phyloP scores from a whole-genome alignment of 2,329 filamentous ascomycete genomes.

The Clarireedia homoeocarpa region DNA sequence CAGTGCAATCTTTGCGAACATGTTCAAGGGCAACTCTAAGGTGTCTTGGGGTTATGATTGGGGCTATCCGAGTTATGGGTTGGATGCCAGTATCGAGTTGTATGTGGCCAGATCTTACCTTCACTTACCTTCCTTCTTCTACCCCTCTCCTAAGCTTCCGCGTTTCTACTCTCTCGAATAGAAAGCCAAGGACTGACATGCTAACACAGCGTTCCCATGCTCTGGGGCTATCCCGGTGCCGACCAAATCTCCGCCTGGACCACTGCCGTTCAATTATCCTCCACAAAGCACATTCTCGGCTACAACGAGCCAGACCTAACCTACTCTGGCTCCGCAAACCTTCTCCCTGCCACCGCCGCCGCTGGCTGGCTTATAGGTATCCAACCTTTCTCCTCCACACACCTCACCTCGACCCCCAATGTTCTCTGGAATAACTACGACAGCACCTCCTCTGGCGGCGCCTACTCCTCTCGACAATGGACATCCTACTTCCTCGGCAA shows the following conservation, averaged over 20 bases:
- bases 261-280: conserved; percentile 43
- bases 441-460: conserved; percentile 24
- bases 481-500: conserved; percentile 33
- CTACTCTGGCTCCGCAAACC: conserved; percentile 43
- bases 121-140: background rate
- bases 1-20: conserved; percentile 20
- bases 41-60: conserved; percentile 62
- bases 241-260: conserved; percentile 38
- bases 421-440: conserved; percentile 30
- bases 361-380: conserved; percentile 33
- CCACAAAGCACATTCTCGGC: conserved; percentile 49
- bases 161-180: background rate
- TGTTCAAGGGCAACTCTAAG: conserved; percentile 38
- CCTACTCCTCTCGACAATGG: conserved; percentile 34
- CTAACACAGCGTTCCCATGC: conserved; percentile 46
- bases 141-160: background rate
- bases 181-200: background rate
- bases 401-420: conserved; percentile 35
- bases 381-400: conserved; percentile 33
- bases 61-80: conserved; percentile 38
- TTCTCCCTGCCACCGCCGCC: conserved; percentile 30
- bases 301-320: conserved; percentile 64
- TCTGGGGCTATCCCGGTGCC: conserved; percentile 44
- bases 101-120: background rate
- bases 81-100: conserved; percentile 36